Evolutionary conservation across 192 early-diverging fungal species (phyloP).

Genomic region (Spizellomyces sp.): DNA sequence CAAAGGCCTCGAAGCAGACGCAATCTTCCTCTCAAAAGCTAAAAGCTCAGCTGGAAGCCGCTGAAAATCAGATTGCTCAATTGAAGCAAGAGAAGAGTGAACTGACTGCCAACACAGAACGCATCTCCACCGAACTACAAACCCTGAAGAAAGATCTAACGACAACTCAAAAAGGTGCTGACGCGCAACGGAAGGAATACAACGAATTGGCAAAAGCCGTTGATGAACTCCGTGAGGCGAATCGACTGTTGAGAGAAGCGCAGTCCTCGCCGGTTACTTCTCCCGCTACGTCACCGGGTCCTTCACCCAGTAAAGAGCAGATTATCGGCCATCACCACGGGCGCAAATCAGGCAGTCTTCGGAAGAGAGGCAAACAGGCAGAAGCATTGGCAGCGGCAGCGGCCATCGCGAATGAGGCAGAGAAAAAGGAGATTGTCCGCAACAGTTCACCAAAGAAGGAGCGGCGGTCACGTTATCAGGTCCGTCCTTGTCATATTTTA

Average conservation of each 20-base stretch:
- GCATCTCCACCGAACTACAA: no score
- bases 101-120: not conserved
- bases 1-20: not conserved
- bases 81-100: not conserved
- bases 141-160: no score
- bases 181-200: no score
- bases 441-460: not conserved
- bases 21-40: not conserved
- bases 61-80: not conserved
- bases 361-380: not conserved
- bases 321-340: no score
- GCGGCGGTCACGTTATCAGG: not conserved
- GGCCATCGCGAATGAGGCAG: not conserved
- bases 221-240: no score
- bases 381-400: not conserved
- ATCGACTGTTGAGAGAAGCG: no score
- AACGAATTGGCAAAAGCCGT: no score
- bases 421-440: not conserved
- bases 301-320: no score
- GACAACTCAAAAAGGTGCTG: no score
- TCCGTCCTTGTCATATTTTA: not conserved
- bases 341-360: no score
- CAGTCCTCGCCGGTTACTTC: no score
- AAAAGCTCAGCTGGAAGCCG: not conserved
- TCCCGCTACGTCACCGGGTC: no score